These are phyloP conservation scores for Phytophthora sp. DNA, from an alignment of 352 stramenopile genomes.

Conservation along the genomic window DNA sequence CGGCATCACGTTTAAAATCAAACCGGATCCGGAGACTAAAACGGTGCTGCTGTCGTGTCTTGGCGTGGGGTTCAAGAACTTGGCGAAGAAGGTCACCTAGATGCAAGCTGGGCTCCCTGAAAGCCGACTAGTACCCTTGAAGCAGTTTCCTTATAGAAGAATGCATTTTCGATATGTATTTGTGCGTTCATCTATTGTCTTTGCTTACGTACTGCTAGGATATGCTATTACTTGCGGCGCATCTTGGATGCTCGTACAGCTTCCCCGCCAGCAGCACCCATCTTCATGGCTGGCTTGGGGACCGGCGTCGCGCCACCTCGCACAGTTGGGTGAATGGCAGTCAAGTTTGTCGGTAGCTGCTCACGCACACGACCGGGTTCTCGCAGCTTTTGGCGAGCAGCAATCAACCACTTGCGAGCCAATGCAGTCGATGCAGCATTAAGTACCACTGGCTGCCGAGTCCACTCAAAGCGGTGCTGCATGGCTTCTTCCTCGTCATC, in stretches of 20 bases:
- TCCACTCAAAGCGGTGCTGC: slow-evolving; percentile 76
- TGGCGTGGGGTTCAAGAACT: slow-evolving; percentile 95
- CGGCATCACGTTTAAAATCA: slow-evolving; percentile 95
- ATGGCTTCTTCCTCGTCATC: slow-evolving; percentile 88
- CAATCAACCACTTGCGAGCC: slow-evolving; percentile 81
- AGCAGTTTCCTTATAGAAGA: slow-evolving; percentile 38
- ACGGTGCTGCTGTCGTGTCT: slow-evolving; percentile 94
- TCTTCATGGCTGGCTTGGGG: slow-evolving; percentile 76
- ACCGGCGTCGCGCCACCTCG: slow-evolving; percentile 62
- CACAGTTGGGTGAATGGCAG: slow-evolving; percentile 57
- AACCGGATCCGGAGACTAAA: slow-evolving; percentile 86
- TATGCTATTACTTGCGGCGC: slow-evolving; percentile 56
- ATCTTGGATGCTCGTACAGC: slow-evolving; percentile 65
- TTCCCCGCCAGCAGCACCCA: slow-evolving; percentile 70
- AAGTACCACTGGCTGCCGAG: slow-evolving; percentile 66
- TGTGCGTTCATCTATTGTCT: not conserved
- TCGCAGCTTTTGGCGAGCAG: slow-evolving; percentile 65
- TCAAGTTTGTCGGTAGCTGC: slow-evolving; percentile 59
- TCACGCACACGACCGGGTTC: slow-evolving; percentile 46
- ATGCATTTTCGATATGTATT: slow-evolving; percentile 38
- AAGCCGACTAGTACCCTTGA: slow-evolving; percentile 5
- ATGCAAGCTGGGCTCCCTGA: not conserved
- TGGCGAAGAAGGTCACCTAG: slow-evolving; percentile 95
- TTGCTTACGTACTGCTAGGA: not conserved
- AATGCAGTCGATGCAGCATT: slow-evolving; percentile 85